phyloP scores from a whole-genome alignment of 768 basidiomycete genomes.

The Leccinum barrowsii region DNA sequence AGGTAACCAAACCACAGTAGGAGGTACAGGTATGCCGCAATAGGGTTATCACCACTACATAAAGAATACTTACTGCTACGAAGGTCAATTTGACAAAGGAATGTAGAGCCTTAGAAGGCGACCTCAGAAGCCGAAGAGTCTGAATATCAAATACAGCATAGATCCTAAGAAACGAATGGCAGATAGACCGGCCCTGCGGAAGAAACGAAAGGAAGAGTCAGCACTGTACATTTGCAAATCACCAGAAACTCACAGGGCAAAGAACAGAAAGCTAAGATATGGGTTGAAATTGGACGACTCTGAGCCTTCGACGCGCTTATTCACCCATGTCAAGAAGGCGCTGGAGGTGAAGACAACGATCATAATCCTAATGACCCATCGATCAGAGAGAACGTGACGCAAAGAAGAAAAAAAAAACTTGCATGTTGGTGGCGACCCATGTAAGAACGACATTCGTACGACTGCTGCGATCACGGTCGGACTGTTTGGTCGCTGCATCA shows the following conservation, averaged over 20 bases:
- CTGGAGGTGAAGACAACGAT: conserved; percentile 73
- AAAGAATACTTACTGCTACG: conserved; percentile 4
- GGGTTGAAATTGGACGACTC: conserved; percentile 72
- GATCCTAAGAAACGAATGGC: conserved; percentile 81
- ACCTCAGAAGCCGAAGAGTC: conserved; percentile 49
- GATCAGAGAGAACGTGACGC: not conserved
- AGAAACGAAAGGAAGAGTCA: conserved; percentile 4
- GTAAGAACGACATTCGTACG: conserved; percentile 81
- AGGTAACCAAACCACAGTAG: not conserved
- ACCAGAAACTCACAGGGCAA: conserved; percentile 42
- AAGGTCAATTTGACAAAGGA: conserved; percentile 5
- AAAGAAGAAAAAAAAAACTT: conserved; percentile 24
- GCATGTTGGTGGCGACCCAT: conserved; percentile 87
- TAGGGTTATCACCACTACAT: conserved; percentile 2
- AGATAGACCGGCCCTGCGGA: conserved; percentile 67
- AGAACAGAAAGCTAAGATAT: conserved; percentile 84
- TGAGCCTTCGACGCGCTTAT: conserved; percentile 47
- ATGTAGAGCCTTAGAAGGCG: not conserved
- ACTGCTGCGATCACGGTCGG: conserved; percentile 81
- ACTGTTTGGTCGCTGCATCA: conserved; percentile 84
- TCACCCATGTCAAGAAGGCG: conserved; percentile 74
- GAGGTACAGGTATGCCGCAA: conserved; percentile 15
- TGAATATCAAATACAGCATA: conserved; percentile 71
- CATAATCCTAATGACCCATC: conserved; percentile 46
- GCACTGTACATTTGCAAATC: not conserved